Evolutionary conservation across 2,329 filamentous ascomycete species (phyloP), one percentile per base, ranked within the genome.

Genomic region (Dothistroma pini): DNA sequence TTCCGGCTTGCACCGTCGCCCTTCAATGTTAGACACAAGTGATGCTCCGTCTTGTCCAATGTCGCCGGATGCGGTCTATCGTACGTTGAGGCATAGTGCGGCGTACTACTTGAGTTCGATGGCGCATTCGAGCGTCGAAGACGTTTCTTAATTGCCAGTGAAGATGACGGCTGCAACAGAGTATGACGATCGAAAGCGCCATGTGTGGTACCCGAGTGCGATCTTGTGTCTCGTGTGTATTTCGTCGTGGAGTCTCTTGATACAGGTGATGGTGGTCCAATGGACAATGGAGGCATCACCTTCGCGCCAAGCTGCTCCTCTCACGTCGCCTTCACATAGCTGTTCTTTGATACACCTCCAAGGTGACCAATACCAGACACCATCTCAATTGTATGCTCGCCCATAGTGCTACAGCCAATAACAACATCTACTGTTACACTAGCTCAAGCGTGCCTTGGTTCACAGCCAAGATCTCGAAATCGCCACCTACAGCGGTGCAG

Each of bases 371-470:
- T 9, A 44, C 41, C 41, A 44, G 41, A 44, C 41, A 44, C n/a
- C 1, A 44, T 51, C 22, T 51, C 10, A 51, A 29, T 51, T 51
- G 22, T n/a, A 51, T 32, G 48, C 48, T 51, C 21, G 48, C 48
- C n/a, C 10, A 51, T 51, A 53, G 51, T 34, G 51, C 51, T 35
- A 53, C 51, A 35, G 31, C 51, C 31, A 53, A 44, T 44, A 53
- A 35, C 25, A 32, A 53, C 35, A 2, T n/a, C 29, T 35, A 53
- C 31, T 53, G 51, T 53, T 53, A 53, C 51, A 53, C 51, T 53
- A 34, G 16, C 25, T 53, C 51, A 32, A 53, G 51, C 51, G 51
- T 21, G 22, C 29, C 48, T 6, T 29, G 25, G n/a, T 35, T 19
- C 22, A 53, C 22, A 53, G 25, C 22, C 4, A 53, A 53, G 35